phyloP scores from a whole-genome alignment of 306 rosid genomes.

The Astragalus membranaceus region DNA sequence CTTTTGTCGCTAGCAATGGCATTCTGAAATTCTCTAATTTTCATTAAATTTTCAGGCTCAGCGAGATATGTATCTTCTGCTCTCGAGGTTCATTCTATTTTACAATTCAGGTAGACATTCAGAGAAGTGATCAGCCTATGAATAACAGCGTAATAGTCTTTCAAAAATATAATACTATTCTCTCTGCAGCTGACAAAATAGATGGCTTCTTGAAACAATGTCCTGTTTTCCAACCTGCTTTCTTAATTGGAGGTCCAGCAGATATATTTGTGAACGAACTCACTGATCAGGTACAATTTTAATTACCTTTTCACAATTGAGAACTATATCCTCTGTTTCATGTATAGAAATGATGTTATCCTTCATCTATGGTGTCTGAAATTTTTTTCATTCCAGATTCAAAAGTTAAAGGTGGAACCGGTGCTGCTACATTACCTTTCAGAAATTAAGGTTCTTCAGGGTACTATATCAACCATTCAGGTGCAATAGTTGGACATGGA shows the following conservation, averaged over 20 bases:
- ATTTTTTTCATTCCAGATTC: conserved; percentile 59
- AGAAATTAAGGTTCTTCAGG: conserved; percentile 65
- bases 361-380: neutral
- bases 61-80: conserved; percentile 86
- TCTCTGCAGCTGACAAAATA: conserved; percentile 62
- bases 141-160: conserved; percentile 14
- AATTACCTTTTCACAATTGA: neutral
- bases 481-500: conserved; percentile 11
- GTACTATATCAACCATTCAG: conserved; percentile 33
- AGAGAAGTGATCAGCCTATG: conserved; percentile 2
- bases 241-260: conserved; percentile 74
- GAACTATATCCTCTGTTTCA: neutral
- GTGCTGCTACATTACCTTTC: conserved; percentile 88
- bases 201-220: conserved; percentile 72
- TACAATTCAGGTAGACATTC: conserved; percentile 69
- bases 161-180: conserved; percentile 17
- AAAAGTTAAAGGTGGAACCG: conserved; percentile 92
- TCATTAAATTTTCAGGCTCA: conserved; percentile 64
- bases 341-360: conserved; percentile 4
- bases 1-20: neutral
- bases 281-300: conserved; percentile 68
- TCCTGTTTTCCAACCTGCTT: conserved; percentile 75
- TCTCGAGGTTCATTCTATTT: conserved; percentile 81
- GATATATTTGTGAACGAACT: conserved; percentile 90
- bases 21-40: conserved; percentile 17